phyloP scores from a whole-genome alignment of 176 grass and related monocot genomes.

The Triticum urartu region DNA sequence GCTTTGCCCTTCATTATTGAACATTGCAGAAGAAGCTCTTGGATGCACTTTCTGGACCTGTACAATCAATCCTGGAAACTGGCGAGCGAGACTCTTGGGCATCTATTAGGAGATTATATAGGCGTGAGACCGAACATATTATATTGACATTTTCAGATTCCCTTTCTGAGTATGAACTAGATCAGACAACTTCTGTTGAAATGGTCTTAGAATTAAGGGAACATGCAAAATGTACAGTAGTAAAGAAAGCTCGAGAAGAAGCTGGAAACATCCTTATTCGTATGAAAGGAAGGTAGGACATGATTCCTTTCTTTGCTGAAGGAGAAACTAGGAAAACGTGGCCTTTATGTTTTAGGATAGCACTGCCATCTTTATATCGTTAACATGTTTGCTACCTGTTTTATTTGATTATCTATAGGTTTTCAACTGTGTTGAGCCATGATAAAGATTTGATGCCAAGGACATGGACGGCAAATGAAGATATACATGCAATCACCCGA shows the following conservation, averaged over 20 bases:
- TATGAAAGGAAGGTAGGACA: slow-evolving; percentile 92
- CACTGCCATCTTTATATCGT: neutral
- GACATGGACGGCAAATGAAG: slow-evolving; percentile 75
- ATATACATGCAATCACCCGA: slow-evolving; percentile 79
- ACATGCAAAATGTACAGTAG: slow-evolving; percentile 60
- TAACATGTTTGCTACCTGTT: slow-evolving; percentile 22
- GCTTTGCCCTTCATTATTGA: neutral
- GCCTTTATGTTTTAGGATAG: neutral
- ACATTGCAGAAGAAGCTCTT: slow-evolving; percentile 58
- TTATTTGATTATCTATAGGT: slow-evolving; percentile 50
- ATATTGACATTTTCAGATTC: slow-evolving; percentile 45
- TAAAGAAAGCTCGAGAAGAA: slow-evolving; percentile 81
- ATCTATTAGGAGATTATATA: slow-evolving; percentile 66
- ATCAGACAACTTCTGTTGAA: slow-evolving; percentile 41
- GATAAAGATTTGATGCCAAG: slow-evolving; percentile 80
- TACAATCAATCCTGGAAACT: slow-evolving; percentile 68
- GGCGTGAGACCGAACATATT: slow-evolving; percentile 53
- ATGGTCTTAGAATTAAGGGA: slow-evolving; percentile 62
- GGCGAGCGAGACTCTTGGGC: slow-evolving; percentile 60
- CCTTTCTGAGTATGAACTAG: slow-evolving; percentile 75
- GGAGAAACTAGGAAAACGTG: neutral
- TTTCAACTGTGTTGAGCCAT: slow-evolving; percentile 68
- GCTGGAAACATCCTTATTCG: slow-evolving; percentile 66
- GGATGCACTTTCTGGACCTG: slow-evolving; percentile 62
- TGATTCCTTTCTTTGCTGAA: neutral